Conservation (phyloP, 371 early-diverging fungal genomes). For the Amoeboaphelidium occidentale region DNA sequence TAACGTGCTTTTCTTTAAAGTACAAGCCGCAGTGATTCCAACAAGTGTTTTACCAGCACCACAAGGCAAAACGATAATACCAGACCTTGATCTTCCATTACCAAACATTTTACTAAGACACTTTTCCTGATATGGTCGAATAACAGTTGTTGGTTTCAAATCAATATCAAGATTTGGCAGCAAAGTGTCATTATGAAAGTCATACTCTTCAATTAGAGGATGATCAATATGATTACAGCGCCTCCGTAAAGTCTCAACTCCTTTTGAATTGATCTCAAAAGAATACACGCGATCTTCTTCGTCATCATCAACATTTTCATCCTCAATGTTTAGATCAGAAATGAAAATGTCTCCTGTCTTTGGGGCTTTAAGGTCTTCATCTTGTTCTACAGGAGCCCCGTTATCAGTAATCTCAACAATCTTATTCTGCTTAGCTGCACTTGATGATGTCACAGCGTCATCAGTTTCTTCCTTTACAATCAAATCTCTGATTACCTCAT, state of each 20-base stretch:
- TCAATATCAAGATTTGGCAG: slow-evolving; percentile 80
- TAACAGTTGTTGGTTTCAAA: slow-evolving; percentile 80
- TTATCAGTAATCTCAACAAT: background rate
- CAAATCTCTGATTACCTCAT: slow-evolving; percentile 41
- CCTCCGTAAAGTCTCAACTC: slow-evolving; percentile 61
- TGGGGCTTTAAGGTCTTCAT: background rate
- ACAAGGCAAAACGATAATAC: slow-evolving; percentile 98
- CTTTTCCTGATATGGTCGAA: slow-evolving; percentile 97
- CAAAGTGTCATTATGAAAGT: slow-evolving; percentile 76
- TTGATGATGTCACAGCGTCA: background rate
- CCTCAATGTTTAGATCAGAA: slow-evolving; percentile 39
- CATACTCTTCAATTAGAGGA: slow-evolving; percentile 98
- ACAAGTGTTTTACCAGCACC: slow-evolving; percentile 99
- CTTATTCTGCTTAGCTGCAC: background rate
- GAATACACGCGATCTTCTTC: slow-evolving; percentile 26
- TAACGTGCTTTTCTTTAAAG: slow-evolving; percentile 88
- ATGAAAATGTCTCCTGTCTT: too few species aligned
- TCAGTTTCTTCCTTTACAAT: slow-evolving; percentile 14
- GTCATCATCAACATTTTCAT: slow-evolving; percentile 12
- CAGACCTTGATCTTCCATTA: slow-evolving; percentile 85
- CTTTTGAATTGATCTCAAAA: slow-evolving; percentile 56
- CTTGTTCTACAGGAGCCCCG: background rate
- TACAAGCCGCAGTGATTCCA: slow-evolving; percentile 97
- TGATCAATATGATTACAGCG: slow-evolving; percentile 87
- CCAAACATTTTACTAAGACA: slow-evolving; percentile 99